Evolutionary conservation across 1,139 yeast species (phyloP).

Genomic region (Geotrichum restrictum): DNA sequence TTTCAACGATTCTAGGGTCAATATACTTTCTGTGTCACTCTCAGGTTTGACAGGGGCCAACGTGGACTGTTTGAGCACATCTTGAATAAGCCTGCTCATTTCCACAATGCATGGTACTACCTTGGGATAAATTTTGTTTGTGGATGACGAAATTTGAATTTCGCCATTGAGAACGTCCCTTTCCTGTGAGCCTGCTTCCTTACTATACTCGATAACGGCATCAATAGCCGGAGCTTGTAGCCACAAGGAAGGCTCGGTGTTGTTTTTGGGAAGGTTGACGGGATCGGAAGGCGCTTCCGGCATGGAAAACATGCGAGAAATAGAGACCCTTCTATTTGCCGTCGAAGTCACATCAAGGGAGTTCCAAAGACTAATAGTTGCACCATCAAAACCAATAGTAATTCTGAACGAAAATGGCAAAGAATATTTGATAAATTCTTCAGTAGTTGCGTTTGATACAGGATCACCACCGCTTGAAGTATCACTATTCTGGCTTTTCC

Average conservation of each 20-base stretch:
- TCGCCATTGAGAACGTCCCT: conserved; percentile 53
- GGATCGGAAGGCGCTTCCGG: conserved; percentile 14
- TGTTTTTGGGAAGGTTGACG: conserved; percentile 15
- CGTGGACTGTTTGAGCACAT: conserved; percentile 21
- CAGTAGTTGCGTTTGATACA: neutral
- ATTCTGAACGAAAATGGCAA: conserved; percentile 30
- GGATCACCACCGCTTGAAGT: neutral
- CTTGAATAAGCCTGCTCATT: conserved; percentile 40
- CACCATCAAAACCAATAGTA: conserved; percentile 31
- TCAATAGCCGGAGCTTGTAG: conserved; percentile 76
- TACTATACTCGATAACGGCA: conserved; percentile 48
- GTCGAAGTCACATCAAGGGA: conserved; percentile 26
- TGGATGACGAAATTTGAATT: conserved; percentile 64
- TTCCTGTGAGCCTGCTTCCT: conserved; percentile 33
- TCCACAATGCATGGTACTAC: conserved; percentile 77
- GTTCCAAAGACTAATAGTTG: conserved; percentile 32
- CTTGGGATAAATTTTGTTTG: conserved; percentile 62
- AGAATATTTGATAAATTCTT: conserved; percentile 7
- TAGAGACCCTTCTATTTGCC: conserved; percentile 4
- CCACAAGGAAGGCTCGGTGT: conserved; percentile 50
- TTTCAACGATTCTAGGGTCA: neutral
- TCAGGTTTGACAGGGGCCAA: conserved; percentile 3
- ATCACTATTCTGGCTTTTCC: neutral
- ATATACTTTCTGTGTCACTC: conserved; percentile 1
- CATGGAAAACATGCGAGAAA: conserved; percentile 9